phyloP scores from a whole-genome alignment of 1,284 basidiomycete species.

The Termitomyces sp. region DNA sequence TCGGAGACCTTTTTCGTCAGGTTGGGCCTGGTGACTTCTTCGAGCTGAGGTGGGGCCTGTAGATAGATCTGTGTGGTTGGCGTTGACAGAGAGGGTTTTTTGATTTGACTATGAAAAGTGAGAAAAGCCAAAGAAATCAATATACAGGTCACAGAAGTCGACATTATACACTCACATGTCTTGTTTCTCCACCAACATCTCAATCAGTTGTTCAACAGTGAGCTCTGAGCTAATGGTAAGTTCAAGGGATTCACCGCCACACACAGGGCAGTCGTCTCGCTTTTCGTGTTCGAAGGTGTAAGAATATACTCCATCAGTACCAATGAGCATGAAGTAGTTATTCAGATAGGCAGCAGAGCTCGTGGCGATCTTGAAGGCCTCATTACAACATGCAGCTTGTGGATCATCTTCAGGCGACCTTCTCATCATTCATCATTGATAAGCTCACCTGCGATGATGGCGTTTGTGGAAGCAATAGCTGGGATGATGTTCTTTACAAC shows the following conservation, averaged over 20 bases:
- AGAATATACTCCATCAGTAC: conserved; percentile 95
- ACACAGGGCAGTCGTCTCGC: conserved; percentile 93
- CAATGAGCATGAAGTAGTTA: conserved; percentile 98
- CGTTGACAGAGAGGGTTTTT: conserved; percentile 81
- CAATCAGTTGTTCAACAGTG: conserved; percentile 83
- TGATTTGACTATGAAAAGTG: conserved; percentile 74
- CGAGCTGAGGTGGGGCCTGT: conserved; percentile 87
- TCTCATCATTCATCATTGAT: conserved; percentile 13
- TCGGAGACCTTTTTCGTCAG: conserved; percentile 82
- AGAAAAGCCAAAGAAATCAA: not conserved
- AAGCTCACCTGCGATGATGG: conserved; percentile 80
- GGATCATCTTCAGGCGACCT: not conserved
- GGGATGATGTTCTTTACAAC: conserved; percentile 99
- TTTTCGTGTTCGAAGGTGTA: conserved; percentile 97
- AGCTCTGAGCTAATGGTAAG: conserved; percentile 63
- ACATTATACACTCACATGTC: conserved; percentile 65
- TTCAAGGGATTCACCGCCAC: conserved; percentile 84
- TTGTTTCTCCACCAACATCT: conserved; percentile 78
- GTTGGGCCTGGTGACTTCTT: conserved; percentile 84
- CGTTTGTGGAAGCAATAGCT: conserved; percentile 95
- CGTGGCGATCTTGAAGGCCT: conserved; percentile 98
- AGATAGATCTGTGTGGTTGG: conserved; percentile 77
- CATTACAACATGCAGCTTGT: conserved; percentile 94
- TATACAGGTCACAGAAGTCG: not conserved
- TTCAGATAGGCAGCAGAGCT: conserved; percentile 90